Evolutionary conservation across 2,329 filamentous ascomycete genomes (phyloP), one percentile per base, ranked within the genome.

Genomic region (Penicillium sp.): DNA sequence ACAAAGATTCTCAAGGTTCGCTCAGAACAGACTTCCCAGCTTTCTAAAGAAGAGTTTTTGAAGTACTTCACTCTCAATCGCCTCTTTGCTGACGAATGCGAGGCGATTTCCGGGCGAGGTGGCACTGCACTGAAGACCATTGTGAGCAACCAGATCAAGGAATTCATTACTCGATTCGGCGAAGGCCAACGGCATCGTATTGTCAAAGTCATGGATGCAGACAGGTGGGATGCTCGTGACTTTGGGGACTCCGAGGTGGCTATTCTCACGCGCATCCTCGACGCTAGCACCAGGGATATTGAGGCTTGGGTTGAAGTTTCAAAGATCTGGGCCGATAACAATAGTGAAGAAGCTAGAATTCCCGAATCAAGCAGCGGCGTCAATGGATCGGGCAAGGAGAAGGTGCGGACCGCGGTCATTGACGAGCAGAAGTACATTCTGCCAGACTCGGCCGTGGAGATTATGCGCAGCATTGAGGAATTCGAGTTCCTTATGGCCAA

Each of bases 391-490:
- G 59, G 64, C 14, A 87, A 85, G 61, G 76, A 83, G 45, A 87
- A 85, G 68, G 75, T 76, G 4, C 80, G 86, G 35, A 80, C 79
- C 29, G 93, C 93, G 1, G 74, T 82, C 4, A 85, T 98, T 42
- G 90, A 96, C 50, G 82, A 85, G 22, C 87, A 95, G 63, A 84
- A 81, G 43, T 97, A 89, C 64, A 82, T 95, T 46, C 79, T 98
- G 9, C 89, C 93, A 0, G 80, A 85, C 43, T 95, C 89, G 4
- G 90, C 89, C 0, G 77, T 91, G 26, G 75, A 87, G 1, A 90
- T 93, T 54, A 78, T 98, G 44, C 79, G 82, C 46, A 89, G 87
- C 41, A 84, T 96, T 54, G 84, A 88, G 49, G 80, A 84, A 13
- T 95, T 95, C 67, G 77, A 95, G 54, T 86, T 87, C 51, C 78